These are phyloP conservation scores for Lasiosphaeria miniovina DNA, from an alignment of 495 filamentous ascomycete genomes.

Conservation along the genomic window DNA sequence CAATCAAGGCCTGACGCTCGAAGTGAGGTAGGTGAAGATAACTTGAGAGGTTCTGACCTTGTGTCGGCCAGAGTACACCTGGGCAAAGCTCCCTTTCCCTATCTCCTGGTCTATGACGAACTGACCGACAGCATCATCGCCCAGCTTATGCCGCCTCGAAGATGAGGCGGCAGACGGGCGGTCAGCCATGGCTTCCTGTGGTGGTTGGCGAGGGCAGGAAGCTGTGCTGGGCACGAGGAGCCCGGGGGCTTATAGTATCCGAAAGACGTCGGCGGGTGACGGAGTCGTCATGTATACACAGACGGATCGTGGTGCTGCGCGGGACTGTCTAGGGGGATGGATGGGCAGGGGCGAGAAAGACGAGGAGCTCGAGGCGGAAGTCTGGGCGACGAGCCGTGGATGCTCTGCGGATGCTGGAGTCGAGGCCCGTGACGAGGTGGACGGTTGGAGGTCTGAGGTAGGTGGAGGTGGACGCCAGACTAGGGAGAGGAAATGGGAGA, in stretches of 20 bases:
- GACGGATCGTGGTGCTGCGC: slow-evolving; percentile 8
- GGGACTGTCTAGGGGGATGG: slow-evolving; percentile 4
- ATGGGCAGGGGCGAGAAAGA: slow-evolving; percentile 6
- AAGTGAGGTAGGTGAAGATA: background rate
- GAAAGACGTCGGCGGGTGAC: slow-evolving; percentile 38
- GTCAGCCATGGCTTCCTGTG: slow-evolving; percentile 49
- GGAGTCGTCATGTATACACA: slow-evolving; percentile 48
- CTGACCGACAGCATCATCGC: slow-evolving; percentile 68
- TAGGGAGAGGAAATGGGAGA: background rate
- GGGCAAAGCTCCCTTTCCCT: slow-evolving; percentile 93
- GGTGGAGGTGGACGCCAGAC: slow-evolving; percentile 22
- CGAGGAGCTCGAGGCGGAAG: slow-evolving; percentile 14
- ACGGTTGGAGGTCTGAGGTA: slow-evolving; percentile 33
- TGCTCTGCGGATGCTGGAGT: slow-evolving; percentile 9
- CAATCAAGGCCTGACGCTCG: too few relatives aligned
- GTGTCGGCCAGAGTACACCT: slow-evolving; percentile 82
- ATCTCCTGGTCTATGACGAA: slow-evolving; percentile 82
- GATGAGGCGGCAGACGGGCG: slow-evolving; percentile 32
- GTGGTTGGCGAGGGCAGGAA: slow-evolving; percentile 43
- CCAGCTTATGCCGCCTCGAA: slow-evolving; percentile 36
- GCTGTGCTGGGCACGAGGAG: slow-evolving; percentile 29
- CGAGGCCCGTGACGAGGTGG: slow-evolving; percentile 21
- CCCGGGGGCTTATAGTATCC: slow-evolving; percentile 47
- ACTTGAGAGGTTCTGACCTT: slow-evolving; percentile 54
- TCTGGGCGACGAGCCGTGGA: background rate